A percentile compares a stretch with the other conserved stretches of the same genome.
Evolutionary conservation across 2,329 filamentous ascomycete species (phyloP).

Genomic region (Dothideomycetes sp.): DNA sequence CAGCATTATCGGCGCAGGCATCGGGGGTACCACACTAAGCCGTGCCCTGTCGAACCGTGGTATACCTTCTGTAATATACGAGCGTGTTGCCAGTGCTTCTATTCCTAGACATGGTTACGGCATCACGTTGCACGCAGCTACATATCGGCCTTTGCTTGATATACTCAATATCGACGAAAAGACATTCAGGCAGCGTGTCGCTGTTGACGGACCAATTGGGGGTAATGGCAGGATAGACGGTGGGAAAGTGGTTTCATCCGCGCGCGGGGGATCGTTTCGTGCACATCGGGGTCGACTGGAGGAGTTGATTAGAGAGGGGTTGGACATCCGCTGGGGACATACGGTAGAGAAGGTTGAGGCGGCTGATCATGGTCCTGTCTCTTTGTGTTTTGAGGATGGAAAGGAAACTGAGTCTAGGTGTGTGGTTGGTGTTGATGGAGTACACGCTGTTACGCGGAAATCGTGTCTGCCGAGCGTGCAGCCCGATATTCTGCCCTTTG

Average conservation of each 20-base stretch:
- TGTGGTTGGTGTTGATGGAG: slow-evolving; percentile 27
- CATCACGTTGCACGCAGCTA: slow-evolving; percentile 25
- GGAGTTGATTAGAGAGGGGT: slow-evolving; percentile 21
- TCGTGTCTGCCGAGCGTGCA: slow-evolving; percentile 15
- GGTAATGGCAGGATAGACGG: slow-evolving; percentile 16
- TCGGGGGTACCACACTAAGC: slow-evolving; percentile 31
- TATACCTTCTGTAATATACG: slow-evolving; percentile 23
- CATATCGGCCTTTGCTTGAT: slow-evolving; percentile 22
- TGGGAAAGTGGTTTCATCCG: slow-evolving; percentile 1
- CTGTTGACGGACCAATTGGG: slow-evolving; percentile 19
- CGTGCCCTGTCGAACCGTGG: slow-evolving; percentile 22
- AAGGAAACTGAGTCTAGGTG: slow-evolving; percentile 9
- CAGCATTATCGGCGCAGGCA: slow-evolving; percentile 33
- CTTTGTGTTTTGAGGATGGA: slow-evolving; percentile 9
- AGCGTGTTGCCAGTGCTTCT: no score
- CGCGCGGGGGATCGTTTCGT: slow-evolving; percentile 17
- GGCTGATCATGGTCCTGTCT: slow-evolving; percentile 3
- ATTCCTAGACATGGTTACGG: slow-evolving; percentile 28
- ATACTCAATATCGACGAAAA: slow-evolving; percentile 21
- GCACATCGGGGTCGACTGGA: slow-evolving; percentile 27
- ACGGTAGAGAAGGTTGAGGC: slow-evolving; percentile 13
- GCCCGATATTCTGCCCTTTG: slow-evolving; percentile 24
- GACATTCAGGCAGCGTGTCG: slow-evolving; percentile 20
- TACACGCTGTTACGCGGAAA: slow-evolving; percentile 24
- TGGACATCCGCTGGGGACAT: slow-evolving; percentile 25